Evolutionary conservation across 1,284 basidiomycete genomes (phyloP).

Genomic region (Boletus semigastroideus): DNA sequence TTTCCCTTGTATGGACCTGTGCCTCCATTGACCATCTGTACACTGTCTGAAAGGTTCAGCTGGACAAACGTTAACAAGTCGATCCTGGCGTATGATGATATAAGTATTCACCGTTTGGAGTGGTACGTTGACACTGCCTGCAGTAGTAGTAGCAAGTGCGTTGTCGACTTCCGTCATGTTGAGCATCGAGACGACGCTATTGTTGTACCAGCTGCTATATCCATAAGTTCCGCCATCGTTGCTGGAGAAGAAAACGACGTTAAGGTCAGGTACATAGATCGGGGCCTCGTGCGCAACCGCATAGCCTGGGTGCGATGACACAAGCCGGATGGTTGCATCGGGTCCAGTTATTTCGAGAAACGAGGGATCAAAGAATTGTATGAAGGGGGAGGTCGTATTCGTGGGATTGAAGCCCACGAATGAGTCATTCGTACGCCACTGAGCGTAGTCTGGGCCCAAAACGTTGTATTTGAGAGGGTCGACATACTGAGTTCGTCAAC

Average conservation of each 20-base stretch:
- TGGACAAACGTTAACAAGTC: conserved; percentile 19
- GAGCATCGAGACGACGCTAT: conserved; percentile 47
- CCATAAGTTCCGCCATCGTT: conserved; percentile 45
- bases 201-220: conserved; percentile 43
- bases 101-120: conserved; percentile 46
- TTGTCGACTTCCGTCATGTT: conserved; percentile 45
- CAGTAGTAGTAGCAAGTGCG: conserved; percentile 34
- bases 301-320: conserved; percentile 58
- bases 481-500: conserved; percentile 51
- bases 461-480: conserved; percentile 44
- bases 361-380: conserved; percentile 64
- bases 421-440: conserved; percentile 36
- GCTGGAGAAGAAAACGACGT: conserved; percentile 57
- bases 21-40: conserved; percentile 76
- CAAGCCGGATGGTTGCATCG: conserved; percentile 53
- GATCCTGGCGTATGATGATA: neutral
- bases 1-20: conserved; percentile 65
- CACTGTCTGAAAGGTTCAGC: conserved; percentile 47
- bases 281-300: conserved; percentile 77
- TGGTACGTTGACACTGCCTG: conserved; percentile 49
- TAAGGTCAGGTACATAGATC: conserved; percentile 56
- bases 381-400: conserved; percentile 52
- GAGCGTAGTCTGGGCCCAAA: conserved; percentile 35
- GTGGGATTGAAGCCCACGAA: conserved; percentile 47
- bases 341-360: conserved; percentile 64